Evolutionary conservation across 2,329 filamentous ascomycete genomes (phyloP), one percentile per base, ranked within the genome.

Genomic region (Botrytis galanthina): DNA sequence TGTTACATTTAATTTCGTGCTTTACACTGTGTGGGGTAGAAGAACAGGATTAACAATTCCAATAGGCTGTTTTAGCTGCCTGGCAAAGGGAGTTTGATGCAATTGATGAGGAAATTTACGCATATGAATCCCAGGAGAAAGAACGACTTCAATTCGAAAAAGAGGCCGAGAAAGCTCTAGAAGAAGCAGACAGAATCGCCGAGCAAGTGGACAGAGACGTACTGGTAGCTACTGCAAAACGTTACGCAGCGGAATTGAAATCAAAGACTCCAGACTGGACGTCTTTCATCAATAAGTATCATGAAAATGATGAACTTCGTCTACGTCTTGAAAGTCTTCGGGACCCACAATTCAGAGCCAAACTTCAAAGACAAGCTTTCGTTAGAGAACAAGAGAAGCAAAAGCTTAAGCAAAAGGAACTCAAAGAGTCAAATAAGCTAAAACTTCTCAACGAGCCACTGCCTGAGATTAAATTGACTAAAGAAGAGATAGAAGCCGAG

Each of bases 51-150:
- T 72, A 35, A 72, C 39, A 18, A n/a, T 39, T 59, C 16, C 51
- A 12, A 57, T 67, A 77, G 26, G 70, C 74, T 6, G 72, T 75
- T 62, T 64, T 81, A 61, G 42, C 57, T 16, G 64, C 70, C 46
- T 78, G 77, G 59, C 79, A 80, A 73, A 73, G 76, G 35, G 80
- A 81, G 63, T 80, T 70, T 68, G 77, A 79, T 61, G 66, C 37
- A 37, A 76, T 79, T 51, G 76, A 79, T 10, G 75, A 78, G 72
- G 73, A 78, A 57, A 75, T 79, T 39, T 71, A 76, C 57, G 75
- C 73, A 62, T 76, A 77, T 71, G 79, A 79, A 57, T 73, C 70
- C 37, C 68, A 72, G 18, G 76, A 75, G 63, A 77, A 75, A 59
- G 74, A 67, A 74, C 75, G 57, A 62, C 46, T 67, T 57, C 74